phyloP scores from a whole-genome alignment of 495 filamentous ascomycete genomes.

The Pseudotulostoma volvatum region DNA sequence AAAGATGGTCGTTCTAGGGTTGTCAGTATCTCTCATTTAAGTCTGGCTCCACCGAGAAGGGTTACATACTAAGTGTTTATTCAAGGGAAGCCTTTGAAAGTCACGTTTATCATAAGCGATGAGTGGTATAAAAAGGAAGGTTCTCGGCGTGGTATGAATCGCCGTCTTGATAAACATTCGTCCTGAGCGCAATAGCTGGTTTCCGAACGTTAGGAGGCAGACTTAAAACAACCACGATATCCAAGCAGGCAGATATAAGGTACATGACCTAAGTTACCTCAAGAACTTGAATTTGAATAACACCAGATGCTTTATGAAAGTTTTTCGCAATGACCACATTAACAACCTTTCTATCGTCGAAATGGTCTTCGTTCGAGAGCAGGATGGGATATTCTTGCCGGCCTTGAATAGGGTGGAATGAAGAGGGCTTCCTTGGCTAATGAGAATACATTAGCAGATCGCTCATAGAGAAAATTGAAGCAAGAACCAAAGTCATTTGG shows the following conservation, averaged over 20 bases:
- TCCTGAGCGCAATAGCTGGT: conserved; percentile 61
- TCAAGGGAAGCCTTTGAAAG: conserved; percentile 12
- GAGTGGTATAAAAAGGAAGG: conserved; percentile 68
- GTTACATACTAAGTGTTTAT: conserved; percentile 30
- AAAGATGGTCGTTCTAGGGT: conserved; percentile 60
- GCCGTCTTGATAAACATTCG: conserved; percentile 57
- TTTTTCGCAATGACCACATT: conserved; percentile 72
- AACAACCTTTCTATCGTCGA: conserved; percentile 38
- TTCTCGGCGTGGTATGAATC: conserved; percentile 55
- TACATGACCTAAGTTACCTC: conserved; percentile 45
- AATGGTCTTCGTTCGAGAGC: neutral
- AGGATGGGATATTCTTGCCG: no score
- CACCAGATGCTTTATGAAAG: conserved; percentile 48
- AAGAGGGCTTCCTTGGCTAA: no score
- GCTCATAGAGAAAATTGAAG: no score
- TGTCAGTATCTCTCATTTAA: conserved; percentile 3
- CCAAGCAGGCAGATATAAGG: no score
- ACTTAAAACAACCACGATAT: neutral
- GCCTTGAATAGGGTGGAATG: no score
- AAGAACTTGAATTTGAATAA: conserved; percentile 74
- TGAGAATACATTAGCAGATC: no score
- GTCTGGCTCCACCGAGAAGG: neutral
- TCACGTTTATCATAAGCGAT: conserved; percentile 16
- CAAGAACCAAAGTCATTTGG: no score
- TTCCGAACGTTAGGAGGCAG: conserved; percentile 5